Evolutionary conservation across 352 stramenopile species (phyloP).

Genomic region (Phytophthora sansomeana): DNA sequence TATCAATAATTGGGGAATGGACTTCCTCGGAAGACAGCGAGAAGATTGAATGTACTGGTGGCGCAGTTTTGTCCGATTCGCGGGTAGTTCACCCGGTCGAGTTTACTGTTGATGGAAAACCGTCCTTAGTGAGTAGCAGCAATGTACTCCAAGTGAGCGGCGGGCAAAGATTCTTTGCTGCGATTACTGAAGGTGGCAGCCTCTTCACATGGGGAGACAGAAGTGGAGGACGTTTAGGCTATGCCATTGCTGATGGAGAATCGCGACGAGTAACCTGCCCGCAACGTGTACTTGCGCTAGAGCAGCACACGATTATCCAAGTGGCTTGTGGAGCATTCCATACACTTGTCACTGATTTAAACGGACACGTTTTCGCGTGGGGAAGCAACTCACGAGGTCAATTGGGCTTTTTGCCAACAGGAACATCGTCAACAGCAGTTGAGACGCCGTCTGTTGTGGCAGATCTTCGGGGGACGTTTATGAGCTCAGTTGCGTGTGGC

Average conservation of each 20-base stretch:
- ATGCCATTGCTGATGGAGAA: conserved; percentile 51
- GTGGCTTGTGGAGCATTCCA: conserved; percentile 80
- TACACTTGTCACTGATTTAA: conserved; percentile 69
- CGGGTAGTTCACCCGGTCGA: conserved; percentile 30
- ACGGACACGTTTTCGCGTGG: conserved; percentile 81
- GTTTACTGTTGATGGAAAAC: conserved; percentile 22
- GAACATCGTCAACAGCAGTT: conserved; percentile 30
- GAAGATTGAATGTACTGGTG: not conserved
- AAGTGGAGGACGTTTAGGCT: conserved; percentile 67
- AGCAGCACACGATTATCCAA: conserved; percentile 51
- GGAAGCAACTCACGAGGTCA: conserved; percentile 66
- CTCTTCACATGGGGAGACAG: conserved; percentile 74
- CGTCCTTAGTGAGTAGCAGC: not conserved
- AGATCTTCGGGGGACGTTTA: conserved; percentile 64
- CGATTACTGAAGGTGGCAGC: conserved; percentile 45
- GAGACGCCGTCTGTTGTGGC: conserved; percentile 46
- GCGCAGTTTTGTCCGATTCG: not conserved
- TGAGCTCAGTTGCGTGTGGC: conserved; percentile 69
- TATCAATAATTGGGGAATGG: conserved; percentile 65
- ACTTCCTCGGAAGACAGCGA: conserved; percentile 24
- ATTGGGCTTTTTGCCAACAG: conserved; percentile 49
- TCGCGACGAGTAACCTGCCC: conserved; percentile 50
- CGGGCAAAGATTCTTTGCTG: conserved; percentile 71
- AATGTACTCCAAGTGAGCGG: conserved; percentile 49
- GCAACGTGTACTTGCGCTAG: conserved; percentile 43